Evolutionary conservation across 2,329 filamentous ascomycete species (phyloP), one percentile per base, ranked within the genome.

Genomic region (Fusarium fujikuroi): DNA sequence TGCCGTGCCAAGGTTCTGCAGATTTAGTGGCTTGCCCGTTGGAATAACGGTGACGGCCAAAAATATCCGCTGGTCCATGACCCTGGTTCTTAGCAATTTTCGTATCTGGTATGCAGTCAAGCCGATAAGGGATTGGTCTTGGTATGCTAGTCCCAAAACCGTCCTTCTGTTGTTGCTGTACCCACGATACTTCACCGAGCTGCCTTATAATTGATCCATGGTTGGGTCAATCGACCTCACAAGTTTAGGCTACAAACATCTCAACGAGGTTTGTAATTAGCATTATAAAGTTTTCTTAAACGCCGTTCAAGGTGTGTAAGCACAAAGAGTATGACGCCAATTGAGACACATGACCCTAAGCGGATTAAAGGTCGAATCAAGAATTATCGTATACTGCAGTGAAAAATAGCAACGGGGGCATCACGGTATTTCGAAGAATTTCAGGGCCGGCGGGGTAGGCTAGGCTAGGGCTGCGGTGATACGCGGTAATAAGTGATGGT

Each of bases 151-250:
- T 14, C 12, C 18, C n/a, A 37, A 21, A 21, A 18, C 10, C 3
- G 9, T 5, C 23, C 3, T 53, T 37, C 7, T 37, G 7, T 25
- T 12, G 6, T 21, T 50, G 14, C 3, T 9, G 47, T 28, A 28
- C 10, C 11, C 7, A 19, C 18, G 34, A 37, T 28, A 1, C 7
- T n/a, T n/a, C 23, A 8, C 34, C 0, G 2, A 25, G 9, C 5
- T 28, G 25, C 25, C 25, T 7, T 28, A 28, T 28, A 28, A 7
- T 28, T 28, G 25, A 28, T 28, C 25, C 25, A 28, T 28, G 25
- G 25, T 28, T 28, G 37, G 7, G 9, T 9, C 2, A 7, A 53
- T 28, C 9, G 9, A 25, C 11, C 9, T 50, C 11, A 8, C 8
- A 25, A 52, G 12, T 11, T 7, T 10, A 25, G 18, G n/a, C 18